Base-by-base conservation (phyloP, 1,139 yeast species). In the Candida albicans region DNA sequence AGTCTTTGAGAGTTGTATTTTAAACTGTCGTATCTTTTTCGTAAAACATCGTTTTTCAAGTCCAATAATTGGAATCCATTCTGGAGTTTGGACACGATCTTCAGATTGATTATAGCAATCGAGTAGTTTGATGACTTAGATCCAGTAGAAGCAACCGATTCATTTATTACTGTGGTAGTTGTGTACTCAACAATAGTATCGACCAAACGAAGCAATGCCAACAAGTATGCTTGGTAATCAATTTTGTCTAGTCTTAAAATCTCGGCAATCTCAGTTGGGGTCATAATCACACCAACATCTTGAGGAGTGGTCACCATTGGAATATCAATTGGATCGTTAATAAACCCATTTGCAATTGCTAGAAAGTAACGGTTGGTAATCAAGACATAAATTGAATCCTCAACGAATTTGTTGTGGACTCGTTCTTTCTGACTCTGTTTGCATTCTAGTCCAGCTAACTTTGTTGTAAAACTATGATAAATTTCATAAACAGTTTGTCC, bases 21-120 rank as follows among this genome's bases (percentile, higher is more conserved):
- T 50, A 65, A 54, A 8, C 65, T 65, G 39, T 65, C 70, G 42
- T 52, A 64, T 41, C 56, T 62, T 42, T 65, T 58, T 44, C 70
- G 54, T 22, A 65, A 46, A 12, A 42, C 50, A 38, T 64, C 70
- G 41, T 65, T 65, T 44, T 64, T 64, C 47, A 65, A 59, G 46
- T 65, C 69, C 49, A 65, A 54, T 42, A 58, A 52, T 46, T 61
- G 64, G 46, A 62, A 65, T 5, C 68, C 70, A 14, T 43, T 51
- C 44, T 61, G 67, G 35, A 63, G 52, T 33, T 56, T 60, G 8
- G 61, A 49, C 14, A 62, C 54, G n/a, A 62, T 43, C 43, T 60
- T 55, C 49, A 57, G 58, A 46, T 65, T 65, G 14, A 63, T 42
- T 28, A 59, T 40, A 18, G 59, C 53, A 22, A 63, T 46, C 11